Base-by-base conservation (phyloP, 495 filamentous ascomycete species). In the Aspergillus mulundensis region DNA sequence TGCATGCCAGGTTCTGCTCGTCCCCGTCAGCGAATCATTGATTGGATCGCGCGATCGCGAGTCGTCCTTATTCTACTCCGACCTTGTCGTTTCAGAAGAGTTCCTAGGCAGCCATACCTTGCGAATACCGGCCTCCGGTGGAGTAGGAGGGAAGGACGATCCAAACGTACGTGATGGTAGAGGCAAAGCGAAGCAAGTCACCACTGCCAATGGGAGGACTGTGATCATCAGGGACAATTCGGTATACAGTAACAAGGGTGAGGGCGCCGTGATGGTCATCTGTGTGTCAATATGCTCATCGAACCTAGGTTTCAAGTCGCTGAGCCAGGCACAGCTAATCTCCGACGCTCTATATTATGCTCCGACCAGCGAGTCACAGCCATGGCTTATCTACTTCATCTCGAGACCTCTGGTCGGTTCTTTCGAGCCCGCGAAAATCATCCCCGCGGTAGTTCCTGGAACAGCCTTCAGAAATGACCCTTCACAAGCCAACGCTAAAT, bases 371-470 rank as follows among this genome's bases (percentile, higher is more conserved):
- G 92, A 96, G 38, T 85, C 89, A 19, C 84, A 89, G 45, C 86
- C 88, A 81, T 99, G 95, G 88, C 83, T 99, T 34, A 83, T 99
- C 50, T 97, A 99, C 78, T 97, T 91, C 69, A 95, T 99, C 51
- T 95, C 92, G 15, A 84, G 84, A 34, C 95, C 95, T n/a, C 71
- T 99, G 53, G 78, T 97, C 24, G 95, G 95, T 15, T 82, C 83
- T 0, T 88, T 84, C 72, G 91, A 95, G 53, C 81, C 89, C 25
- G 80, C 85, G 42, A 87, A 81, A 63, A 80, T 89, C 32, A 69
- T 77, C 6, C 83, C 81, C 7, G 87, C 86, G 11, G 66, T 81
- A 6, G 74, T 87, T 10, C 75, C 79, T 11, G 72, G 74, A 41
- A 72, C 70, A 5, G 63, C 67, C 42, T 58, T 60, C 7, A 67